Conservation (phyloP, 1,284 basidiomycete species). For the Trichosporon sp. region DNA sequence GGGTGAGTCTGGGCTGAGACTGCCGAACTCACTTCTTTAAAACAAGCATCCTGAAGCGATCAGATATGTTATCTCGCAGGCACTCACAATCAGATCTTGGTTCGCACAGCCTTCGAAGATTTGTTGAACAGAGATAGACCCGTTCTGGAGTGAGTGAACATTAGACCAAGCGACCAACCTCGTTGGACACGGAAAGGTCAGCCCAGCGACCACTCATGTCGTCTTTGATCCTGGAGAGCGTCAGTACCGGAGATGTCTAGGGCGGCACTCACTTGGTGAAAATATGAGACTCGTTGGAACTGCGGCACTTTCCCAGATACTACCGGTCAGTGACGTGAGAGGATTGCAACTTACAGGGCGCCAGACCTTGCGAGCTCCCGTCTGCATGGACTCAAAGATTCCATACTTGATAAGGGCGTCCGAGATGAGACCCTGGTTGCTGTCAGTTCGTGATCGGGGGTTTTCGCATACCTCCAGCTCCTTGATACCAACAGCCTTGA, state of each 20-base stretch:
- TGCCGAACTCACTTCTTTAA: slow-evolving; percentile 31
- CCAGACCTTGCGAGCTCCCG: slow-evolving; percentile 43
- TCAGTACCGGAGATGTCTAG: not conserved
- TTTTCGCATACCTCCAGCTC: slow-evolving; percentile 37
- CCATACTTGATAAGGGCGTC: slow-evolving; percentile 37
- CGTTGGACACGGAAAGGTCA: slow-evolving; percentile 38
- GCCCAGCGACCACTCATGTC: slow-evolving; percentile 39
- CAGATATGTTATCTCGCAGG: not conserved
- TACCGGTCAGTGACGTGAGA: slow-evolving; percentile 14
- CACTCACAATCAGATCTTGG: slow-evolving; percentile 36
- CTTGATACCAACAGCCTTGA: slow-evolving; percentile 38
- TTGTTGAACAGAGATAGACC: slow-evolving; percentile 45
- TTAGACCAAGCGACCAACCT: slow-evolving; percentile 22
- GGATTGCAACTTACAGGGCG: slow-evolving; percentile 29
- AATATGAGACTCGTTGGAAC: slow-evolving; percentile 25
- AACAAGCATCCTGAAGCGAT: slow-evolving; percentile 32
- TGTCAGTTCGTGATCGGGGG: not conserved
- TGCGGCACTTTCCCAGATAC: slow-evolving; percentile 44
- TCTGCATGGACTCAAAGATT: slow-evolving; percentile 42
- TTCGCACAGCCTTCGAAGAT: slow-evolving; percentile 44
- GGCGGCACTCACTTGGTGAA: slow-evolving; percentile 31
- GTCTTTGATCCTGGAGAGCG: slow-evolving; percentile 29
- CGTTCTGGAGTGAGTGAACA: slow-evolving; percentile 28
- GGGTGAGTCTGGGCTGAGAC: not conserved
- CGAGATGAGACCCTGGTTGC: slow-evolving; percentile 26